Conservation (phyloP, 208 protist genomes). For the Acanthamoeba royreba region DNA sequence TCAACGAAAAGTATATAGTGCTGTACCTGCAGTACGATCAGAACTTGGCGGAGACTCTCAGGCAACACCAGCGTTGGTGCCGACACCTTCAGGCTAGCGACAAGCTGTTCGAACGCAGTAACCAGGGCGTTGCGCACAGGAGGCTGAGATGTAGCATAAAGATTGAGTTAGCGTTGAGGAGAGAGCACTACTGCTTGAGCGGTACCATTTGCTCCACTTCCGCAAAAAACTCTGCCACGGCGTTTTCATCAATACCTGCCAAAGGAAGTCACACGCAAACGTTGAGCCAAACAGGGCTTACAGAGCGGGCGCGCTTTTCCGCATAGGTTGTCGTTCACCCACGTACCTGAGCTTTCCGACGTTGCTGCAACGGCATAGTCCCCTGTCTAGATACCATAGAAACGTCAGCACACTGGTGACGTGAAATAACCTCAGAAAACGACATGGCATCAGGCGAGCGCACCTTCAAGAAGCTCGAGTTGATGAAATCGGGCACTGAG, state of each 20-base stretch:
- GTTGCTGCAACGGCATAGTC: neutral
- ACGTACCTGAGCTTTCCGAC: neutral
- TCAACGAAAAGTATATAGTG: no score
- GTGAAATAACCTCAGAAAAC: neutral
- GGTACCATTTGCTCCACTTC: neutral
- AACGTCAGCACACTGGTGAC: neutral
- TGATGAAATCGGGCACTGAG: neutral
- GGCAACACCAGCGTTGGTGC: neutral
- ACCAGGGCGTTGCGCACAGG: neutral
- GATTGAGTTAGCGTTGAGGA: neutral
- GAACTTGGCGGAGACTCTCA: neutral
- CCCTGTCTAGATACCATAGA: neutral
- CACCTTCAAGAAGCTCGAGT: neutral
- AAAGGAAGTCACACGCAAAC: neutral
- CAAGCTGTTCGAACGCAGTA: neutral
- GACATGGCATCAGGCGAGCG: neutral
- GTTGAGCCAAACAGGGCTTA: neutral
- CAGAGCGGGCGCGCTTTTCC: neutral
- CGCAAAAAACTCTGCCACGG: neutral
- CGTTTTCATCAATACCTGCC: neutral
- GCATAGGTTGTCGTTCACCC: neutral
- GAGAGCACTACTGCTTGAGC: neutral
- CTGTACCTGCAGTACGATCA: neutral
- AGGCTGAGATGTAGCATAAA: neutral
- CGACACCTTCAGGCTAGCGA: neutral